These are phyloP conservation scores for Plasmodium blacklocki DNA, from an alignment of 169 alveolate genomes.

Conservation along the genomic window DNA sequence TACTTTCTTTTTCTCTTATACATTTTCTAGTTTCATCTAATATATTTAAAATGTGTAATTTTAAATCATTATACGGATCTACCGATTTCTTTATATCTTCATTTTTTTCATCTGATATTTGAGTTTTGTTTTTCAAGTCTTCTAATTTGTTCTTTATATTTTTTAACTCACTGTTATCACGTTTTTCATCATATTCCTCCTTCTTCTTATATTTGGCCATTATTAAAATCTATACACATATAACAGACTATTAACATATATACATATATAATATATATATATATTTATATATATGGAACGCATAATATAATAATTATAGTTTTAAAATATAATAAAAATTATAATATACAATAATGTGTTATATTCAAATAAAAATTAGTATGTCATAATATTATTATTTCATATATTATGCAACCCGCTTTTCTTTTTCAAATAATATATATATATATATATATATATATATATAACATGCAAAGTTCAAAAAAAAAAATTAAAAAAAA, in stretches of 20 bases:
- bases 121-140: slow-evolving; percentile 41
- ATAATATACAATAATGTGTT: background rate
- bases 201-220: slow-evolving; percentile 19
- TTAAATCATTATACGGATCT: slow-evolving; percentile 58
- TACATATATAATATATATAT: background rate
- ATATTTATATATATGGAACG: background rate
- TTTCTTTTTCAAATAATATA: too few species aligned
- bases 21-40: slow-evolving; percentile 65
- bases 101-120: slow-evolving; percentile 20
- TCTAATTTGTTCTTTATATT: slow-evolving; percentile 43
- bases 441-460: too few species aligned
- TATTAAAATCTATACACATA: slow-evolving; percentile 12
- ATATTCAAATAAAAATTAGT: background rate
- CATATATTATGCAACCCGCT: background rate
- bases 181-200: slow-evolving; percentile 6
- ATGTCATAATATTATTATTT: background rate
- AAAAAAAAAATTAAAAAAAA: too few species aligned
- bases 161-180: slow-evolving; percentile 20
- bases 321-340: background rate
- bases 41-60: slow-evolving; percentile 57
- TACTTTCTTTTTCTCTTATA: slow-evolving; percentile 53
- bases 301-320: background rate
- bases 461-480: too few species aligned
- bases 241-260: too few species aligned
- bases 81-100: slow-evolving; percentile 27